Conservation (phyloP, 2,329 filamentous ascomycete species). For the Berkeleyomyces basicola region DNA sequence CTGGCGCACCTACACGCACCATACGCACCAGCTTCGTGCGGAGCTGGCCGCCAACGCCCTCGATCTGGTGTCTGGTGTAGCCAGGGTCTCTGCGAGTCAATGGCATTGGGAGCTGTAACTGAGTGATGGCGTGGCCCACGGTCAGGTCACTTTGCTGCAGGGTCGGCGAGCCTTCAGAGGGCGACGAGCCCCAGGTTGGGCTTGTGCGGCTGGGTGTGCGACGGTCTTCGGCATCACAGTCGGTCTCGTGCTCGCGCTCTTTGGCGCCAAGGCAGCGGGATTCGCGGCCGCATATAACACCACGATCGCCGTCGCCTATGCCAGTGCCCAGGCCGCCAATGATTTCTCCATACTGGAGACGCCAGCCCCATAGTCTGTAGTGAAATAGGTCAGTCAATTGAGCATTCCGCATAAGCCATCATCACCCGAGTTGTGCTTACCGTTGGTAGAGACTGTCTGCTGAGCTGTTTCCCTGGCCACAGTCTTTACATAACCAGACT, state of each 20-base stretch:
- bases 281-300: conserved; percentile 74
- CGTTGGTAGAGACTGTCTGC: conserved; percentile 42
- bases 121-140: conserved; percentile 8
- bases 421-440: conserved; percentile 23
- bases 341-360: conserved; percentile 66
- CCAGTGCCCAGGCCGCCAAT: conserved; percentile 70
- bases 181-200: conserved; percentile 16
- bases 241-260: conserved; percentile 67
- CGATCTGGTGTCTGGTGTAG: conserved; percentile 75
- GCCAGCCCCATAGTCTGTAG: conserved; percentile 72
- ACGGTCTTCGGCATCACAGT: conserved; percentile 66
- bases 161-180: conserved; percentile 7
- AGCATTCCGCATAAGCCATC: too few relatives aligned
- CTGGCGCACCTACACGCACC: conserved; percentile 65
- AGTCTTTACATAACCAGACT: conserved; percentile 76
- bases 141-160: conserved; percentile 9
- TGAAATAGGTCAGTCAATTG: neutral
- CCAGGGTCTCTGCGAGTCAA: conserved; percentile 44
- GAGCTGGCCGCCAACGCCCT: conserved; percentile 74
- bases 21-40: conserved; percentile 79
- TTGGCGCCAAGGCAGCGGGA: conserved; percentile 57
- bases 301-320: conserved; percentile 74
- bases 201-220: conserved; percentile 20
- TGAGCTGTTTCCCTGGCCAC: conserved; percentile 52
- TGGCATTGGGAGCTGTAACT: conserved; percentile 16